A percentile compares a stretch with the other conserved stretches of the same genome.
phyloP scores from a whole-genome alignment of 1,139 yeast genomes.

The Suhomyces panamericanus region DNA sequence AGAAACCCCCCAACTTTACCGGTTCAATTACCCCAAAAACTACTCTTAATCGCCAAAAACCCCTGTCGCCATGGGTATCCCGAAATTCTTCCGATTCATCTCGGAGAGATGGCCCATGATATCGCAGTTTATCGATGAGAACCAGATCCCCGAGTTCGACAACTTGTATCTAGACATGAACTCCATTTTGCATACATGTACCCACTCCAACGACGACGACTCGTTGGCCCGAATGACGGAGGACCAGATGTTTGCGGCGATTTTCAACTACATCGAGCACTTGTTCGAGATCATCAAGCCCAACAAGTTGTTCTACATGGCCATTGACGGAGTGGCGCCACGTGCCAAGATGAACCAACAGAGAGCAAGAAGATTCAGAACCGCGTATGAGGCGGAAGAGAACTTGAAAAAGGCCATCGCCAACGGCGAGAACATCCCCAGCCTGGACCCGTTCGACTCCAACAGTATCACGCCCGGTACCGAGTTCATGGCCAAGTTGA shows the following conservation, averaged over 20 bases:
- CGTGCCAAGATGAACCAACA: slow-evolving; percentile 99
- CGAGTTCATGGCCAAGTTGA: slow-evolving; percentile 91
- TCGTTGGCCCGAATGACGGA: slow-evolving; percentile 68
- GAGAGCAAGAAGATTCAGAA: slow-evolving; percentile 92
- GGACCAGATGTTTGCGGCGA: slow-evolving; percentile 90
- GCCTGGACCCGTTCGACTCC: slow-evolving; percentile 83
- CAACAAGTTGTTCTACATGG: slow-evolving; percentile 86
- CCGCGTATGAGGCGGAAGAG: slow-evolving; percentile 91
- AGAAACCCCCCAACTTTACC: not conserved
- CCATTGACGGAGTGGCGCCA: slow-evolving; percentile 99
- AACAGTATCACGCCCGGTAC: slow-evolving; percentile 98
- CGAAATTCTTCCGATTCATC: slow-evolving; percentile 93
- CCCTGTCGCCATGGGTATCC: slow-evolving; percentile 60
- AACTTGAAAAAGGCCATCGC: slow-evolving; percentile 64
- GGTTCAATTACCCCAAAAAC: slow-evolving; percentile 1
- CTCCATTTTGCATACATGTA: slow-evolving; percentile 91
- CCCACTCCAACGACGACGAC: slow-evolving; percentile 67
- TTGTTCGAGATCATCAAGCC: slow-evolving; percentile 87
- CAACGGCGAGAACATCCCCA: slow-evolving; percentile 62
- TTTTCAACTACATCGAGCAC: slow-evolving; percentile 93
- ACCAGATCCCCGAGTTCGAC: slow-evolving; percentile 90
- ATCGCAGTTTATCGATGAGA: slow-evolving; percentile 81
- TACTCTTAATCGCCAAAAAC: not conserved
- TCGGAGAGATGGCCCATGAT: slow-evolving; percentile 99
- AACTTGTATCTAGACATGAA: slow-evolving; percentile 96